phyloP scores from a whole-genome alignment of 306 rosid genomes.

The Clitoria ternatea region DNA sequence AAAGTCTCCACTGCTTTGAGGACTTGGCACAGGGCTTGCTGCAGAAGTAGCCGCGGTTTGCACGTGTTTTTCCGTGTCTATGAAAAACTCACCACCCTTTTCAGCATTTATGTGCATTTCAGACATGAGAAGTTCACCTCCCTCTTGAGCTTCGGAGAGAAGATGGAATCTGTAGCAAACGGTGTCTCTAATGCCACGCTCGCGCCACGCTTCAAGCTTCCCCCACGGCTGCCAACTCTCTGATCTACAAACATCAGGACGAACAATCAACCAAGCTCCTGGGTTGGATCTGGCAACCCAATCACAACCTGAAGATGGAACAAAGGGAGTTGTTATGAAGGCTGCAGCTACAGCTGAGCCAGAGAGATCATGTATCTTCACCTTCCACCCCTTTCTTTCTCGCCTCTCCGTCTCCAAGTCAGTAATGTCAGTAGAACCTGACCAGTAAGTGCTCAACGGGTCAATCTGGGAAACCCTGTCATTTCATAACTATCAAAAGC shows the following conservation, averaged over 20 bases:
- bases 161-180: constrained; percentile 78
- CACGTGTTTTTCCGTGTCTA: constrained; percentile 75
- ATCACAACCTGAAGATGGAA: constrained; percentile 94
- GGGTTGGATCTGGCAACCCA: constrained; percentile 95
- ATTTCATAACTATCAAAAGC: constrained; percentile 32
- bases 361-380: constrained; percentile 95
- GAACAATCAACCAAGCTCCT: constrained; percentile 93
- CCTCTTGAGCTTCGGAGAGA: constrained; percentile 69
- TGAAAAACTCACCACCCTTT: constrained; percentile 87
- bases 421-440: constrained; percentile 48
- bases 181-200: constrained; percentile 72
- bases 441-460: constrained; percentile 72
- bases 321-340: constrained; percentile 98
- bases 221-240: constrained; percentile 99
- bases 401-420: constrained; percentile 59
- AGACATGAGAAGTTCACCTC: constrained; percentile 70
- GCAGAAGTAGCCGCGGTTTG: constrained; percentile 30
- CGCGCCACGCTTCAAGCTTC: constrained; percentile 96
- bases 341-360: constrained; percentile 99
- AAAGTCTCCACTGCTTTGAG: constrained; percentile 89
- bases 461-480: constrained; percentile 85
- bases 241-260: constrained; percentile 64
- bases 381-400: constrained; percentile 97
- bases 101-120: constrained; percentile 79
- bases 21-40: constrained; percentile 74